Evolutionary conservation across 805 yeast species (phyloP), one percentile per base, ranked within the genome.

Genomic region (Wickerhamomyces chambardii): DNA sequence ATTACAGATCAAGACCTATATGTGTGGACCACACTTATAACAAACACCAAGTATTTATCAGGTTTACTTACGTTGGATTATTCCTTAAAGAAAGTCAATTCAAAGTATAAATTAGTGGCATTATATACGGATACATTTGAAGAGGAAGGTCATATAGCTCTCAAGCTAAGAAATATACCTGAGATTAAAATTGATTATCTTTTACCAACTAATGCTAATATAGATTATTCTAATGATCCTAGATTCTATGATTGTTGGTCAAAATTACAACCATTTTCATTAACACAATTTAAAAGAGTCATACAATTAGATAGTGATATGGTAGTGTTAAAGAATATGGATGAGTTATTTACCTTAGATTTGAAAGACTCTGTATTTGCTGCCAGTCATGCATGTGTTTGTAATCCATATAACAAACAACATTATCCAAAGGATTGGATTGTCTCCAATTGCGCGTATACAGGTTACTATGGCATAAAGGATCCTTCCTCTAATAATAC

Each of bases 191-290:
- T 73, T 14, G 59, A 62, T 15, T 58, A 64, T 35, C 52, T 75
- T 19, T 44, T 63, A 5, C 80, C 79, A 1, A 46, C 53, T 2
- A 2, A 19, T 7, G 52, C 48, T 15, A 55, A 59, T 40, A 68
- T 66, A 43, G 70, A 68, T 37, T 70, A 70, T 43, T 51, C 63
- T 10, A 53, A 62, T 27, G 81, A 76, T 43, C 61, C 69, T 10
- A 55, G 82, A 26, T 75, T 75, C 53, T 58, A 66, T 45, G 80
- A 75, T 47, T 73, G 79, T 43, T 75, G 80, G 79, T 63, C 79
- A 21, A 75, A 75, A 51, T 51, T 75, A 33, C 75, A 71, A 53
- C 70, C 76, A 9, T 75, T 75, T 47, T 58, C 64, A 17, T 54
- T 75, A 35, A 43, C 50, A 10, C 71, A 74, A 42, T 76, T 64